Evolutionary conservation across 306 rosid genomes (phyloP).

Genomic region (Vachellia collinsii): DNA sequence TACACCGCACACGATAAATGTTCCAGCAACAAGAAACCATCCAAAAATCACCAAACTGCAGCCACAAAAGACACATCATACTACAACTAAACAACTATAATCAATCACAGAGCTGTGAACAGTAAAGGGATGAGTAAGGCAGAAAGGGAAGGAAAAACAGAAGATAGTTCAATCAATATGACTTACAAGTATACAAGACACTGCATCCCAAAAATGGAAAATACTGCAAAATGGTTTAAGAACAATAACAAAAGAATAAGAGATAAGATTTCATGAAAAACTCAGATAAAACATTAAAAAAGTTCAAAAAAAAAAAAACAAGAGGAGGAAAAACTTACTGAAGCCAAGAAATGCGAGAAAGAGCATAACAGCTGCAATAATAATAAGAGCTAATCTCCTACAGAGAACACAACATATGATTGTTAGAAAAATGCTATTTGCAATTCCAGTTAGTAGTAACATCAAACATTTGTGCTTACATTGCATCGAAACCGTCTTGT

Average conservation of each 20-base stretch:
- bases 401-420: conserved; percentile 14
- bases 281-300: background rate
- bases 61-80: conserved; percentile 26
- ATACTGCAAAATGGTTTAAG: conserved; percentile 52
- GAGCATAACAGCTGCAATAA: conserved; percentile 82
- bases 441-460: background rate
- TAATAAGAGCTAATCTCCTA: conserved; percentile 78
- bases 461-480: conserved; percentile 31
- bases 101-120: conserved; percentile 13
- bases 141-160: background rate
- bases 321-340: conserved; percentile 47
- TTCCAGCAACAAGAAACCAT: conserved; percentile 72
- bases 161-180: conserved; percentile 6
- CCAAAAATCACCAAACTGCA: conserved; percentile 68
- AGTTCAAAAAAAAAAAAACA: background rate
- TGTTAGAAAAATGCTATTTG: conserved; percentile 8
- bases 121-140: conserved; percentile 1
- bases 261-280: conserved; percentile 5
- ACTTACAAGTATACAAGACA: conserved; percentile 85
- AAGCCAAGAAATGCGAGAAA: conserved; percentile 76
- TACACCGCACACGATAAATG: conserved; percentile 73
- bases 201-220: conserved; percentile 76
- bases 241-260: conserved; percentile 18
- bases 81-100: conserved; percentile 10
- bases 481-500: conserved; percentile 37